Evolutionary conservation across 2,329 filamentous ascomycete genomes (phyloP), one percentile per base, ranked within the genome.

Genomic region (Phialemonium atrogriseum): DNA sequence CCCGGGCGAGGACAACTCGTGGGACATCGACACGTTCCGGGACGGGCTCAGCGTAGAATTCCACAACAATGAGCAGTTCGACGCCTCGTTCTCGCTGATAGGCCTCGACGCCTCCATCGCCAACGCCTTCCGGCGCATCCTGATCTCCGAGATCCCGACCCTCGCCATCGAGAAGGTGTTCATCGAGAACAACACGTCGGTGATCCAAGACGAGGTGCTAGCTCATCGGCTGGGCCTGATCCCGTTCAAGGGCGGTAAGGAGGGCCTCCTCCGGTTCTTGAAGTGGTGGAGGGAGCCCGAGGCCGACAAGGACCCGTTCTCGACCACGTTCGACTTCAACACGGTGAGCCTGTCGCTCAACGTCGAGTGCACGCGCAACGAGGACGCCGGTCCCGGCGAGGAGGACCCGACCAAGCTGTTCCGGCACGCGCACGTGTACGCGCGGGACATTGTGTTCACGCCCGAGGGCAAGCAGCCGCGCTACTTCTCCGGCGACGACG

Each of bases 201-300:
- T 98, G 21, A 91, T 98, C 50, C 89, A 96, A 57, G 91, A 98
- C 54, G 91, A 98, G 65, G 89, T 98, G 5, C 78, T 98, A 31
- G 81, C 88, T 11, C 84, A 91, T 56, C 75, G 91, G 26, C 69
- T 98, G 19, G 91, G 91, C 37, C 75, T 98, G 27, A 82, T 98
- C 33, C 91, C 93, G 12, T 80, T 98, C 46, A 82, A 80, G 43
- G 91, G 85, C 44, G 75, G 77, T 39, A 75, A 79, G 42, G 71
- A 83, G 34, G 88, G 84, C 31, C 67, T 98, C 34, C 66, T 66
- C 36, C 75, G 81, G 46, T 88, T 79, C 66, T 69, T 96, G 62
- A 79, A 78, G 54, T 93, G 84, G 79, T 87, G 76, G 59, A 76
- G 76, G 56, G 86, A 84, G 58, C 74, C 81, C 9, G 61, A 57